Evolutionary conservation across 2,329 filamentous ascomycete genomes (phyloP).

Genomic region (Colletotrichum lupini): DNA sequence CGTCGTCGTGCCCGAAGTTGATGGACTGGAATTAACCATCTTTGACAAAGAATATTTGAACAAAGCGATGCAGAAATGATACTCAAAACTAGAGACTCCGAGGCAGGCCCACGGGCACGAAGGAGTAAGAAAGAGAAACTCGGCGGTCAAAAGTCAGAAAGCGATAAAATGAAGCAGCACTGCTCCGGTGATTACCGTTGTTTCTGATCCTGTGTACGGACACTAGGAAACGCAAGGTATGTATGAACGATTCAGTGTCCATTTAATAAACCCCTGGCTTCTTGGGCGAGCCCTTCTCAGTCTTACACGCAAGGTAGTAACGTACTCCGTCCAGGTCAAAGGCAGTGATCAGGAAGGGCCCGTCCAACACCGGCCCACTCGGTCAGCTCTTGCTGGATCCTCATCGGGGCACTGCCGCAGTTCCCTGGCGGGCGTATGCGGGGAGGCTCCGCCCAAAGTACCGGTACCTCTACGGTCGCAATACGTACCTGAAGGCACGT

Average conservation of each 20-base stretch:
- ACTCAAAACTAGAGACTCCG: neutral
- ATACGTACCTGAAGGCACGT: neutral
- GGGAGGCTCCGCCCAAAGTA: conserved; percentile 26
- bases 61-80: neutral
- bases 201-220: neutral
- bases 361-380: neutral
- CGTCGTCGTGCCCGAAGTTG: conserved; percentile 19
- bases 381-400: neutral
- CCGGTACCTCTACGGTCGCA: conserved; percentile 15
- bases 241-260: neutral
- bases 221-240: neutral
- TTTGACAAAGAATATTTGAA: neutral
- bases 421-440: conserved; percentile 13
- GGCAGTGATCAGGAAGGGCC: neutral
- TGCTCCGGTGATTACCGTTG: neutral
- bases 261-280: conserved; percentile 4
- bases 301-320: neutral
- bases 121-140: neutral
- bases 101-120: neutral
- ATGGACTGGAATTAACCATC: conserved; percentile 17
- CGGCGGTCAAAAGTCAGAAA: neutral
- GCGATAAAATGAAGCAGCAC: neutral
- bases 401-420: neutral
- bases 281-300: no score
- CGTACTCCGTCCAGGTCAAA: no score